Conservation (phyloP, 225 moss, liverwort and hornwort species). For the Anthoceros angustus region DNA sequence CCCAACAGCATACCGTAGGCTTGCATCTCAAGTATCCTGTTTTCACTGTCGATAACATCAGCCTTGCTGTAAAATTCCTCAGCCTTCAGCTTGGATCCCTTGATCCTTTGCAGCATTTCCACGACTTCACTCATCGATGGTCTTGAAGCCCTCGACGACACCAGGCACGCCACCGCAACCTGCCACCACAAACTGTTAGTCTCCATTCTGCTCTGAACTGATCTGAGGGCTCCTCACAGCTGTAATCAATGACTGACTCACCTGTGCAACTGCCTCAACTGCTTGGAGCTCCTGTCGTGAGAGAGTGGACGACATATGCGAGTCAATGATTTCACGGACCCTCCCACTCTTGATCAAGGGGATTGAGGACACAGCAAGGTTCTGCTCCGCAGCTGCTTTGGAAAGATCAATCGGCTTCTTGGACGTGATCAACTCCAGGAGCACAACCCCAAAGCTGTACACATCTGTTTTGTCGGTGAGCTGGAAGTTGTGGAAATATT, state of each 20-base stretch:
- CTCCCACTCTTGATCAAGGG: constrained; percentile 3
- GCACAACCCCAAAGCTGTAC: constrained; percentile 4
- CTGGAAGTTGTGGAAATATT: constrained; percentile 4
- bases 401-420: neutral
- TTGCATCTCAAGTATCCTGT: neutral
- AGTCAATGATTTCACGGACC: constrained; percentile 4
- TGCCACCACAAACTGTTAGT: neutral
- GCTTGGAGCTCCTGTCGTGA: neutral
- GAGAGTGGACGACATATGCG: neutral
- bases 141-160: constrained; percentile 4
- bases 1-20: neutral
- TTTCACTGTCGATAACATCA: neutral
- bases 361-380: constrained; percentile 5
- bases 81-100: neutral
- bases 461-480: constrained; percentile 1
- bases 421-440: constrained; percentile 1
- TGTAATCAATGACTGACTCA: neutral
- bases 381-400: neutral
- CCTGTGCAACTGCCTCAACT: constrained; percentile 11
- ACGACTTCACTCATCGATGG: constrained; percentile 13
- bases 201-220: neutral
- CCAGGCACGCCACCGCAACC: constrained; percentile 16
- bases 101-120: constrained; percentile 14
- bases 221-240: neutral
- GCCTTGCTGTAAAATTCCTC: neutral